Evolutionary conservation across 768 basidiomycete species (phyloP), one percentile per base, ranked within the genome.

Genomic region (Tephrocybe sp.): DNA sequence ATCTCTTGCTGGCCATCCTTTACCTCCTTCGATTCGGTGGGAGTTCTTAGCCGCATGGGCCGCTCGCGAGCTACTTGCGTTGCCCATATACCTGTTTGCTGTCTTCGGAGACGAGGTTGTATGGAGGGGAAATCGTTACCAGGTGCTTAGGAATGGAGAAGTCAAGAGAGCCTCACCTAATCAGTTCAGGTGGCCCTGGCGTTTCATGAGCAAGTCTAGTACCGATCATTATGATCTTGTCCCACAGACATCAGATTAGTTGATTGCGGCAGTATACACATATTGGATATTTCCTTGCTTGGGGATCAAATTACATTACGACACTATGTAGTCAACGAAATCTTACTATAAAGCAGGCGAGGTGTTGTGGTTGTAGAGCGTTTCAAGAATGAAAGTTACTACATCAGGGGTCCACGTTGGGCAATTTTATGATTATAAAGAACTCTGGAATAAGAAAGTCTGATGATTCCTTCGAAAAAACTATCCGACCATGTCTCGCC

Each of bases 21-120:
- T 88, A 39, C 79, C 80, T 2, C 60, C 69, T 34, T 64, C 71
- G 28, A 73, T 73, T 42, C 72, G 74, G 11, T 76, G 75, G 69
- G 61, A 71, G 45, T 98, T 97, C 67, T 58, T 93, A 37, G 62
- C 73, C 25, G 90, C 93, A 6, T 99, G 94, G 93, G 65, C 74
- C 15, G 71, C 78, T 17, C 79, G 97, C 50, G 97, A 99, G 69
- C 11, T 86, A 34, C 66, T 95, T 52, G 86, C 96, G 3, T 72
- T 98, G 18, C 97, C 97, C 0, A 91, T 98, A 51, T 99, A 86
- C 82, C 43, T 87, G 6, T 73, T 86, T 55, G 96, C 90, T 5
- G 81, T 99, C 34, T 68, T 86, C 44, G 93, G 95, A 24, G 77
- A 84, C 64, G 82, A 84, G 51, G 91, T 99, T 26, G 74, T 77